These are phyloP conservation scores for Pichia norvegensis DNA, from an alignment of 1,139 yeast species.

Conservation along the genomic window DNA sequence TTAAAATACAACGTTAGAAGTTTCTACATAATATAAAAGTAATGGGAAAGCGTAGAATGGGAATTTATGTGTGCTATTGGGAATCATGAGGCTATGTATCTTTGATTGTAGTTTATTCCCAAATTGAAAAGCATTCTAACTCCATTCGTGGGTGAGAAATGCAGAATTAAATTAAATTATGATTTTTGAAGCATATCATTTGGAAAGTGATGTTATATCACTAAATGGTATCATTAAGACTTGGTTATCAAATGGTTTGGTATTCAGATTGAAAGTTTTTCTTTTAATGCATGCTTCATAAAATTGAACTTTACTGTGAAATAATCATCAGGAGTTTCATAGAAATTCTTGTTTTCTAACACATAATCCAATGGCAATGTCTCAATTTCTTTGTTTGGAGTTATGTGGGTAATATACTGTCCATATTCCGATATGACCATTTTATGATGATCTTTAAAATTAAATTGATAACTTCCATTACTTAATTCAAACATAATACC, in stretches of 20 bases:
- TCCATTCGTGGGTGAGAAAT: neutral
- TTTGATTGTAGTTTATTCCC: neutral
- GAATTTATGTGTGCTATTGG: neutral
- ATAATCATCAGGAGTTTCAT: conserved; percentile 51
- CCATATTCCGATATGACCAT: conserved; percentile 74
- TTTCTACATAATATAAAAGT: neutral
- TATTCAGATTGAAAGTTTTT: conserved; percentile 21
- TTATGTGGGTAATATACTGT: conserved; percentile 68
- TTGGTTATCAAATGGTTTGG: neutral
- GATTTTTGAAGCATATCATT: neutral
- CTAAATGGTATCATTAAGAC: neutral
- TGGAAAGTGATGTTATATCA: neutral
- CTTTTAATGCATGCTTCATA: conserved; percentile 28
- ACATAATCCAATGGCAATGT: conserved; percentile 59
- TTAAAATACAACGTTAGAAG: neutral
- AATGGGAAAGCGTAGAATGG: no score
- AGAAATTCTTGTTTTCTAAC: conserved; percentile 56
- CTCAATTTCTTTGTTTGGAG: conserved; percentile 66
- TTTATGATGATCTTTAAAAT: conserved; percentile 92
- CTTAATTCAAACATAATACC: conserved; percentile 91
- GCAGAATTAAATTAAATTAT: neutral
- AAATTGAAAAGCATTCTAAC: no score
- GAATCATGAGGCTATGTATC: neutral
- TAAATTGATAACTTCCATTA: conserved; percentile 87
- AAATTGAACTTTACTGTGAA: conserved; percentile 36